phyloP scores from a whole-genome alignment of 805 yeast species.

The Vanderwaltozyma verrucispora region DNA sequence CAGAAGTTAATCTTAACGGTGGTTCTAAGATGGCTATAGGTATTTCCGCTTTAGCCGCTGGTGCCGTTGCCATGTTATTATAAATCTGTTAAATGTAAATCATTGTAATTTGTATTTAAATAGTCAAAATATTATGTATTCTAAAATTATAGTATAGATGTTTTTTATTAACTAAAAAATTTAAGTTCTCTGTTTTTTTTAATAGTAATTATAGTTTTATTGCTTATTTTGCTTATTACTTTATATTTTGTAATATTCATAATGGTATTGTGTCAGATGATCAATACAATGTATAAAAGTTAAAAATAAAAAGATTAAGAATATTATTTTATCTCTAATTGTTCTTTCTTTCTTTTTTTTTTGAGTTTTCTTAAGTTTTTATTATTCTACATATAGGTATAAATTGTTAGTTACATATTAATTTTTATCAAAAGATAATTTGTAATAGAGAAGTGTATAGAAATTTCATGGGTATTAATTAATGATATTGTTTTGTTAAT shows the following conservation, averaged over 20 bases:
- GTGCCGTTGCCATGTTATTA: constrained; percentile 4
- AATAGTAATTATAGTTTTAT: too few relatives aligned
- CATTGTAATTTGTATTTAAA: neutral
- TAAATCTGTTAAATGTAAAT: neutral
- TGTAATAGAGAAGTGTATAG: too few relatives aligned
- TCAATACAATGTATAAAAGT: too few relatives aligned
- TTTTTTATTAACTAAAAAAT: too few relatives aligned
- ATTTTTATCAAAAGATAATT: neutral
- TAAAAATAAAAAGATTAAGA: too few relatives aligned
- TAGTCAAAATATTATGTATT: neutral
- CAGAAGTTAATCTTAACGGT: constrained; percentile 4
- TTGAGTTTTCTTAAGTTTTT: too few relatives aligned
- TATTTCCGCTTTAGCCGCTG: constrained; percentile 2
- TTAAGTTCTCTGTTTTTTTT: too few relatives aligned
- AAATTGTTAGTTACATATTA: neutral
- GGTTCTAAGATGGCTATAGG: constrained; percentile 4
- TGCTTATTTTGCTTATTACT: too few relatives aligned
- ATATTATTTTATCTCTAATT: too few relatives aligned
- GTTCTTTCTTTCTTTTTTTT: too few relatives aligned
- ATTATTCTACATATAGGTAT: neutral
- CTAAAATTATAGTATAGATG: neutral
- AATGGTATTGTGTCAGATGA: too few relatives aligned
- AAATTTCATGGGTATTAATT: neutral
- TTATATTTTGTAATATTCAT: too few relatives aligned
- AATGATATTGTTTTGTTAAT: neutral